Conservation (phyloP, 176 grass and related monocot species). For the Saccharum spontaneum region DNA sequence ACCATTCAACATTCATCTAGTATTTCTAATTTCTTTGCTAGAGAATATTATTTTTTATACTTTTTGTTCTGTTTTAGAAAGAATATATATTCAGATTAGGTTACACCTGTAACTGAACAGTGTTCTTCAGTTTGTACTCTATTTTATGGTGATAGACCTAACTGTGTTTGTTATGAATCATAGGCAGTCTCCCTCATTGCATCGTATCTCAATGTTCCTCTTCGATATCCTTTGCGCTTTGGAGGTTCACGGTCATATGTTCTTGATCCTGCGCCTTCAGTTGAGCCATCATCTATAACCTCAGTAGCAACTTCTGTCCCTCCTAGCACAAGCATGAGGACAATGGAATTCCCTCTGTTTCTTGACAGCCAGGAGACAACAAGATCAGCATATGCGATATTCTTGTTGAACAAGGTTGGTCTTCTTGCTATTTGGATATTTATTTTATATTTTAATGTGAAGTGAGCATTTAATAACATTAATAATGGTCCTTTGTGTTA, state of each 20-base stretch:
- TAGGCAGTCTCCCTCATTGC: slow-evolving; percentile 75
- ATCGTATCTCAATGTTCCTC: slow-evolving; percentile 75
- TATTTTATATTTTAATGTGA: neutral
- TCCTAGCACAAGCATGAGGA: slow-evolving; percentile 38
- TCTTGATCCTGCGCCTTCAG: slow-evolving; percentile 73
- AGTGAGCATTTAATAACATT: neutral
- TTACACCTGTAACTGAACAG: neutral
- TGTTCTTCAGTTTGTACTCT: neutral
- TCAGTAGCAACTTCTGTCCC: slow-evolving; percentile 40
- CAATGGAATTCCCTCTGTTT: slow-evolving; percentile 87
- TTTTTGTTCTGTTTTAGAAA: neutral
- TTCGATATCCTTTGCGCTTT: slow-evolving; percentile 85
- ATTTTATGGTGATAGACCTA: neutral
- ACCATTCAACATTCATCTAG: no score
- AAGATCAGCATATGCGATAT: slow-evolving; percentile 91
- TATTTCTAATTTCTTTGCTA: neutral
- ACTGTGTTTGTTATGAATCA: slow-evolving; percentile 39
- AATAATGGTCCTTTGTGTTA: neutral
- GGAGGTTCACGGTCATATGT: slow-evolving; percentile 78
- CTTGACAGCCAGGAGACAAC: slow-evolving; percentile 85
- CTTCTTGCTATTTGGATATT: neutral
- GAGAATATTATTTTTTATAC: neutral
- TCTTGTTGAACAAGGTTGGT: slow-evolving; percentile 94
- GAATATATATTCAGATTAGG: neutral
- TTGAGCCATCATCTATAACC: slow-evolving; percentile 52